A percentile compares a stretch with the other conserved stretches of the same genome.
Evolutionary conservation across 805 yeast species (phyloP).

Genomic region (Candida tammaniensis): DNA sequence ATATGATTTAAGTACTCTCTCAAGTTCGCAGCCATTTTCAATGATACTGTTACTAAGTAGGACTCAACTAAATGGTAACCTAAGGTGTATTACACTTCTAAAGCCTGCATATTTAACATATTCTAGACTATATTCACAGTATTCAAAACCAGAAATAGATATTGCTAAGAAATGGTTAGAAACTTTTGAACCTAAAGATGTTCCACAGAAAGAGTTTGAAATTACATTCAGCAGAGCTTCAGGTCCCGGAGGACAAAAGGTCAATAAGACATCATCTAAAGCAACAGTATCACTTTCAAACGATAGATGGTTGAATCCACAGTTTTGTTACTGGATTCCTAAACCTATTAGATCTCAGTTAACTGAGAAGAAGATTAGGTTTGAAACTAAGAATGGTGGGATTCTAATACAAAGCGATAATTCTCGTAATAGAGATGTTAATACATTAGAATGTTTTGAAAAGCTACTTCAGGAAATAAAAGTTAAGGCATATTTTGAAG

Average conservation of each 20-base stretch:
- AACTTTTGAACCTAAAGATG: constrained; percentile 20
- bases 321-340: constrained; percentile 58
- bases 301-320: constrained; percentile 42
- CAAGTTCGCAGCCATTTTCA: background rate
- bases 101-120: no score
- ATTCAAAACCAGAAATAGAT: constrained; percentile 22
- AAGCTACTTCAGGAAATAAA: constrained; percentile 56
- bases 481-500: constrained; percentile 42
- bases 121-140: constrained; percentile 5
- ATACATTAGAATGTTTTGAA: constrained; percentile 55
- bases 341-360: constrained; percentile 43
- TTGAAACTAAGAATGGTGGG: constrained; percentile 53
- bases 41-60: background rate
- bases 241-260: constrained; percentile 90
- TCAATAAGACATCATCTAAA: constrained; percentile 68
- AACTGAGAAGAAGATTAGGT: constrained; percentile 40
- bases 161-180: constrained; percentile 44
- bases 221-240: constrained; percentile 57
- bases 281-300: constrained; percentile 55
- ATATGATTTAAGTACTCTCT: no score
- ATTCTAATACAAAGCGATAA: constrained; percentile 60
- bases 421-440: constrained; percentile 56
- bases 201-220: constrained; percentile 48
- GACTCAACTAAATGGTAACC: background rate
- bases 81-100: background rate